These are phyloP conservation scores for Leishmania amazonensis DNA, from an alignment of 208 protist genomes.

Conservation along the genomic window DNA sequence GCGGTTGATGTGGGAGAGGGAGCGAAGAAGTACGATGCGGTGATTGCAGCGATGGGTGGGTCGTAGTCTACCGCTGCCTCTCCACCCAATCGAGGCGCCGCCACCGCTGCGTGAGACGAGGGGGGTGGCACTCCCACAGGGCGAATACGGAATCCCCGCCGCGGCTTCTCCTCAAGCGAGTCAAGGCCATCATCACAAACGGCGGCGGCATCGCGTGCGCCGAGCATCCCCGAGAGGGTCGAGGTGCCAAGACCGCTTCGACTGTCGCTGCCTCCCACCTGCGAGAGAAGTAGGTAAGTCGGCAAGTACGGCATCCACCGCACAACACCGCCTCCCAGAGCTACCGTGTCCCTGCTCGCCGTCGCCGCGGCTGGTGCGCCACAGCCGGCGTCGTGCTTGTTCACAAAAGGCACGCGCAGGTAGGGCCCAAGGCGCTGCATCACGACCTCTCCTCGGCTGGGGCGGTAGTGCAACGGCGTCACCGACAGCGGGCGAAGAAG, in stretches of 20 bases:
- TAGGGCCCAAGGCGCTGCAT: constrained; percentile 64
- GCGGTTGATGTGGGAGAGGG: neutral
- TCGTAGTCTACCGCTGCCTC: neutral
- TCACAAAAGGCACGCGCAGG: constrained; percentile 40
- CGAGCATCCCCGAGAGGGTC: neutral
- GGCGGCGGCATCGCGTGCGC: neutral
- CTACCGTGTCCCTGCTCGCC: neutral
- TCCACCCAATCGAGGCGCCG: neutral
- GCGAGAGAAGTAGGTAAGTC: constrained; percentile 3
- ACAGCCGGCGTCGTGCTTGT: constrained; percentile 9
- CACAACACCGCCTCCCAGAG: neutral
- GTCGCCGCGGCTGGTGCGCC: neutral
- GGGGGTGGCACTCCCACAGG: neutral
- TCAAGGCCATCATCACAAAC: constrained; percentile 10
- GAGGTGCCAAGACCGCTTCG: neutral
- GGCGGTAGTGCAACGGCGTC: constrained; percentile 64
- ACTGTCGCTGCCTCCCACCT: neutral
- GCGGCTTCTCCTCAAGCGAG: neutral
- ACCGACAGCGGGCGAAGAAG: constrained; percentile 61
- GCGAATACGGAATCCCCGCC: constrained; percentile 17
- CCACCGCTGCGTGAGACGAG: neutral
- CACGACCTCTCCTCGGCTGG: constrained; percentile 43
- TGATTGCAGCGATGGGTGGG: neutral
- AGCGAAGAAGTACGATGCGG: constrained; percentile 1
- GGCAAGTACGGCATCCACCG: constrained; percentile 15